Conservation (phyloP, 164 flowering plant species). For the Tetrastigma voinierianum region DNA sequence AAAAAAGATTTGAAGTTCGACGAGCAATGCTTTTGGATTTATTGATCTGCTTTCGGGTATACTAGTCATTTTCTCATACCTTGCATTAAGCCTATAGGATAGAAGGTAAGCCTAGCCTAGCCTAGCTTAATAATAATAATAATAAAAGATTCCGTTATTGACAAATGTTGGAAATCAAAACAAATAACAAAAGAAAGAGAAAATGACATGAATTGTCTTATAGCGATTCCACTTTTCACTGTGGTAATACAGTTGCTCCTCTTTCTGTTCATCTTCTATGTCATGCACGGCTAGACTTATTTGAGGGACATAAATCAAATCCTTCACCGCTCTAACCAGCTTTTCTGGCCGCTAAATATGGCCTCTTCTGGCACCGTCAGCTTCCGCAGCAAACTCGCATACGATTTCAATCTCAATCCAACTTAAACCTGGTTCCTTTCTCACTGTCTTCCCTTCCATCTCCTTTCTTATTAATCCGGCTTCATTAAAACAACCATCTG, state of each 20-base stretch:
- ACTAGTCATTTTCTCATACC: no score
- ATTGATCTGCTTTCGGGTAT: no score
- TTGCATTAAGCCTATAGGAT: no score
- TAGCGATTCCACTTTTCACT: no score
- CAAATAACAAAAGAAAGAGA: no score
- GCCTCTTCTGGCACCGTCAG: conserved; percentile 40
- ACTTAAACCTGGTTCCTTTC: conserved; percentile 83
- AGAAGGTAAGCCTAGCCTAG: no score
- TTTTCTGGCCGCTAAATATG: conserved; percentile 32
- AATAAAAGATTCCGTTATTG: no score
- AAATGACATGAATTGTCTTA: no score
- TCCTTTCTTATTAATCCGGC: conserved; percentile 50
- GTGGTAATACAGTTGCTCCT: conserved; percentile 60
- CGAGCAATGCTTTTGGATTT: no score
- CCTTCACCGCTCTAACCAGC: conserved; percentile 43
- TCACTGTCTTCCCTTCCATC: conserved; percentile 51
- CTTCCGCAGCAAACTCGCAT: conserved; percentile 86
- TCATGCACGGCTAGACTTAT: conserved; percentile 57
- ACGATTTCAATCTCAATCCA: conserved; percentile 70
- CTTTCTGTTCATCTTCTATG: conserved; percentile 62
- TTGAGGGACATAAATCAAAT: conserved; percentile 66
- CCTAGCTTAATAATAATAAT: no score
- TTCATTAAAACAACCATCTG: conserved; percentile 40
- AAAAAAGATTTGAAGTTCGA: no score
- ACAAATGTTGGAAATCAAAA: no score